Percentiles rank a stretch among this genome's conserved stretches.
Evolutionary conservation across 2,329 filamentous ascomycete species (phyloP).

Genomic region (Chaetomium sp.): DNA sequence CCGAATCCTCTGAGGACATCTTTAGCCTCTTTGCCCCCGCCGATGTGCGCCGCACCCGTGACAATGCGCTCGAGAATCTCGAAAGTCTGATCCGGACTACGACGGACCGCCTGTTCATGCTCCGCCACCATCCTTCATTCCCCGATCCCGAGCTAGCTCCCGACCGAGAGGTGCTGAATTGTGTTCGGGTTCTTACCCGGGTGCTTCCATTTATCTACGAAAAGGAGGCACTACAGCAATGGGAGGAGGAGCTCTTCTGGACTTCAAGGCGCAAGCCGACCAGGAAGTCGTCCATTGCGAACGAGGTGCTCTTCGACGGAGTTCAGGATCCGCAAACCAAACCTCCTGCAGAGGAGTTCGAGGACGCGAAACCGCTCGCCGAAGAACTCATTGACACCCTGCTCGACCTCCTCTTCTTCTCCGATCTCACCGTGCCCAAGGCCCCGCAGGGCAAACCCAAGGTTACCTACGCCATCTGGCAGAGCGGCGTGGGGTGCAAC

Average conservation of each 20-base stretch:
- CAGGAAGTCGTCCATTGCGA: slow-evolving; percentile 56
- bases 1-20: slow-evolving; percentile 90
- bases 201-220: slow-evolving; percentile 90
- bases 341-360: slow-evolving; percentile 55
- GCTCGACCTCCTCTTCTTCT: slow-evolving; percentile 84
- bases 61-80: slow-evolving; percentile 77
- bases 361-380: slow-evolving; percentile 78
- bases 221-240: slow-evolving; percentile 69
- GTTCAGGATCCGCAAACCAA: slow-evolving; percentile 49
- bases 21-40: slow-evolving; percentile 90
- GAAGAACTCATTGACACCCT: slow-evolving; percentile 90
- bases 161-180: slow-evolving; percentile 89
- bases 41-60: slow-evolving; percentile 81
- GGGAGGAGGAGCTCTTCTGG: slow-evolving; percentile 97
- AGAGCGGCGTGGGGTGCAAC: slow-evolving; percentile 94
- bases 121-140: slow-evolving; percentile 86
- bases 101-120: slow-evolving; percentile 71
- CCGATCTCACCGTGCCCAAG: slow-evolving; percentile 76
- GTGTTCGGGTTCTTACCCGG: slow-evolving; percentile 82
- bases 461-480: slow-evolving; percentile 92
- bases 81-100: slow-evolving; percentile 82
- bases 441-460: slow-evolving; percentile 66
- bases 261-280: slow-evolving; percentile 64
- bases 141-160: slow-evolving; percentile 78
- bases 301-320: slow-evolving; percentile 81